Evolutionary conservation across 306 rosid species (phyloP), one percentile per base, ranked within the genome.

Genomic region (Fragaria iinumae): DNA sequence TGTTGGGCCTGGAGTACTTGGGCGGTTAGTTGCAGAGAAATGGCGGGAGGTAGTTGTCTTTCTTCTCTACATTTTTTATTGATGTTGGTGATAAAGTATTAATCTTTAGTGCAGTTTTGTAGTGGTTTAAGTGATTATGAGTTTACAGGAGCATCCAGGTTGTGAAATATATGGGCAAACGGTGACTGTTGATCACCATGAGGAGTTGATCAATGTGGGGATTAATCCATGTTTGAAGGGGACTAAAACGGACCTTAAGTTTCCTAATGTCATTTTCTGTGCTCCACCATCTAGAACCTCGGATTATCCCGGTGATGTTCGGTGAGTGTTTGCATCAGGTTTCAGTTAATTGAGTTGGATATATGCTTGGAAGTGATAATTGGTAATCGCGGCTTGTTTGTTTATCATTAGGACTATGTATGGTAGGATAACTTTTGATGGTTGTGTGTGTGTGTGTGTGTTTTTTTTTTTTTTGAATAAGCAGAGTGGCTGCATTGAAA

Each of bases 1-100:
- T 23, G 97, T 92, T 20, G 99, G 99, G 75, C 97, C 99, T 1
- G 99, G 99, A 1, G 90, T 92, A 82, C 95, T 95, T 20, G 99
- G 97, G 64, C 97, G 99, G 68, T 83, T 92, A 67, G 97, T 95
- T 0, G 99, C 97, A 39, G 77, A 89, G 41, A 82, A 86, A 78
- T 95, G 99, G 99, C 89, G 88, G 29, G 77, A 92, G 97, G 99
- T 90, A 83, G 41, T 23, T 45, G 10, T 73, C 20, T 14, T 55
- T 4, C 32, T 62, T 4, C 20, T 56, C 11, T 27, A 13, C 14
- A 3, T 32, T 23, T 23, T n/a, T 50, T 25, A 27, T 12, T 39
- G 65, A 14, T 57, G 56, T 23, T 34, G 11, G 17, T 21, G 45
- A 41, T n/a, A 1, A n/a, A 50, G 59, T 60, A 4, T 55, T 71